These are phyloP conservation scores for Tephrocybe sp. DNA, from an alignment of 768 basidiomycete species.

Conservation along the genomic window DNA sequence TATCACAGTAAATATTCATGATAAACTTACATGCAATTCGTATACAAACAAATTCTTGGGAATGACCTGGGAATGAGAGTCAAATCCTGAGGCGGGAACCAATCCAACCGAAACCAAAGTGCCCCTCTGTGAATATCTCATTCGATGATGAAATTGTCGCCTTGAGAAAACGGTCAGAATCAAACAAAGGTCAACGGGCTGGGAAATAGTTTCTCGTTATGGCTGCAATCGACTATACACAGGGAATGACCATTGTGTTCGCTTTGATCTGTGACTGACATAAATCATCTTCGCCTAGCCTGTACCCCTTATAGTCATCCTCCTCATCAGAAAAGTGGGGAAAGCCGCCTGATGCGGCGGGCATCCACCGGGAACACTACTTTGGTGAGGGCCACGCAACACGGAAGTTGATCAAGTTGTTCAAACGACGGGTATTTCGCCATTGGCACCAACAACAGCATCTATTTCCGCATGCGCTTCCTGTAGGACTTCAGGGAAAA, in stretches of 20 bases:
- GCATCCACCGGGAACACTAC: slow-evolving; percentile 18
- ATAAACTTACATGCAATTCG: too few species aligned
- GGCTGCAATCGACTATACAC: slow-evolving; percentile 10
- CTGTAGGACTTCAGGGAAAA: slow-evolving; percentile 11
- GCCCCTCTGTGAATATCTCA: slow-evolving; percentile 5
- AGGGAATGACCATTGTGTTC: slow-evolving; percentile 3
- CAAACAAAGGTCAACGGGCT: not conserved
- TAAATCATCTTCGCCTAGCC: not conserved
- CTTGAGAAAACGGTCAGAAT: slow-evolving; percentile 5
- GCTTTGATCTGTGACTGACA: slow-evolving; percentile 1
- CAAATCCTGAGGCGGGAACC: too few species aligned
- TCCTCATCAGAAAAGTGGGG: slow-evolving; percentile 15
- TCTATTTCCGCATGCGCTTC: slow-evolving; percentile 15
- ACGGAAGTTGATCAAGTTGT: slow-evolving; percentile 9
- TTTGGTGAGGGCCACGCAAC: slow-evolving; percentile 10
- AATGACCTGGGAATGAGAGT: too few species aligned
- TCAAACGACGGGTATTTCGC: slow-evolving; percentile 4
- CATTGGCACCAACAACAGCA: slow-evolving; percentile 6
- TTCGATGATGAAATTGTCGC: not conserved
- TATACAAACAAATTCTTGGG: too few species aligned
- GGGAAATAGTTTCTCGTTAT: slow-evolving; percentile 3
- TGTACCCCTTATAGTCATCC: slow-evolving; percentile 19
- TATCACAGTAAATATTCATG: too few species aligned
- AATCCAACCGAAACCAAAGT: slow-evolving; percentile 7
- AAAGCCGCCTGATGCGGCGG: slow-evolving; percentile 13